Conservation (phyloP, 2,329 filamentous ascomycete genomes). For the Endothia cerciana region DNA sequence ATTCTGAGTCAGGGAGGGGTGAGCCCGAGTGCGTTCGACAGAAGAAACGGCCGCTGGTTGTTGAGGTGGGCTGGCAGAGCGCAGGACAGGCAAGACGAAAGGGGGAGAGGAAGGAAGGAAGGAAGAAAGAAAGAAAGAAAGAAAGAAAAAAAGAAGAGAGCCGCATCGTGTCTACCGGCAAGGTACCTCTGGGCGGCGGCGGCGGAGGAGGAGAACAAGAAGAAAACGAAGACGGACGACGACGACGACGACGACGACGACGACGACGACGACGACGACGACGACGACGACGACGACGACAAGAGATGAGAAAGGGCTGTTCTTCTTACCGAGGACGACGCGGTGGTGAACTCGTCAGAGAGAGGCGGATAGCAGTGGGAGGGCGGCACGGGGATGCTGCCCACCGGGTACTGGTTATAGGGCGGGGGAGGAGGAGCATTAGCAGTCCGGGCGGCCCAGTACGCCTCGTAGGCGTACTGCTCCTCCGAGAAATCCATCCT, state of each 20-base stretch:
- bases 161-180: too few species aligned
- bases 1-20: slow-evolving; percentile 48
- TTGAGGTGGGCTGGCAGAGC: slow-evolving; percentile 31
- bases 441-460: too few species aligned
- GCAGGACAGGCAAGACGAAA: slow-evolving; percentile 25
- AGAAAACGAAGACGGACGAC: too few species aligned
- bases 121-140: too few species aligned
- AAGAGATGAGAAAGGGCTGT: slow-evolving; percentile 10
- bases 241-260: too few species aligned
- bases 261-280: slow-evolving; percentile 23
- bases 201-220: too few species aligned
- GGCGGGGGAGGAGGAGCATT: slow-evolving; percentile 47
- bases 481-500: slow-evolving; percentile 60
- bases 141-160: too few species aligned
- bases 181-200: too few species aligned
- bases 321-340: slow-evolving; percentile 58
- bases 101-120: too few species aligned
- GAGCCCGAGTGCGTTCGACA: slow-evolving; percentile 31
- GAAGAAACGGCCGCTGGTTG: slow-evolving; percentile 33
- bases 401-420: slow-evolving; percentile 53
- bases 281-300: slow-evolving; percentile 7
- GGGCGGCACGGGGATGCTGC: slow-evolving; percentile 57
- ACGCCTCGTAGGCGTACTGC: slow-evolving; percentile 51
- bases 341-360: slow-evolving; percentile 59
- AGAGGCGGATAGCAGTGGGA: slow-evolving; percentile 58